Conservation (phyloP, 73 alveolate genomes). For the Paramecium sonneborni region DNA sequence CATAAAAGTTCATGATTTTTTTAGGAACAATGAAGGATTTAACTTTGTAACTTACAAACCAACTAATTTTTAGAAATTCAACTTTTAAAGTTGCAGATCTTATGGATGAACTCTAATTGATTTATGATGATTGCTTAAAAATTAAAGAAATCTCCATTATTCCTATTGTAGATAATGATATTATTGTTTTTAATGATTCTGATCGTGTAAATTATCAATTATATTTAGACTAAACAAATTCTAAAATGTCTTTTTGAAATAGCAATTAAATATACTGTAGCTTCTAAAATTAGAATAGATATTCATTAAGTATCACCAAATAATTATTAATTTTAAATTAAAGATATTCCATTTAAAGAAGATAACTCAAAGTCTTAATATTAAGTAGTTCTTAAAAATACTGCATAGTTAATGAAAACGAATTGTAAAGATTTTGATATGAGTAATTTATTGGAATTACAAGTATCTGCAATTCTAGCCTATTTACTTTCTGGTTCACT, state of each 20-base stretch:
- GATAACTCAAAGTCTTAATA: background rate
- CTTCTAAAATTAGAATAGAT: background rate
- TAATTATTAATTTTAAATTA: background rate
- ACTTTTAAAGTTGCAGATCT: background rate
- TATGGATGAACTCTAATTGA: conserved; percentile 5
- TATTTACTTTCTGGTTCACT: background rate
- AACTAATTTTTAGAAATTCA: background rate
- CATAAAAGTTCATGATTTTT: conserved; percentile 23
- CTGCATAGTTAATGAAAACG: background rate
- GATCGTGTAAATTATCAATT: background rate
- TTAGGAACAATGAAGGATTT: conserved; percentile 8
- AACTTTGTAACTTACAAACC: background rate
- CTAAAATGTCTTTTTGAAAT: conserved; percentile 25
- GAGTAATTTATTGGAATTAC: background rate
- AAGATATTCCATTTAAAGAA: conserved; percentile 23
- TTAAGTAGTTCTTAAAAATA: background rate
- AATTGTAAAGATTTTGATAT: conserved; percentile 46
- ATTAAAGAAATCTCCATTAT: background rate
- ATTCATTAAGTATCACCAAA: conserved; percentile 27
- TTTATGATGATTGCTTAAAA: conserved; percentile 42
- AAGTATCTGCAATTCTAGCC: background rate
- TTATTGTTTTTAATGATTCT: background rate
- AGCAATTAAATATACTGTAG: background rate
- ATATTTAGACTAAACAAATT: conserved; percentile 21
- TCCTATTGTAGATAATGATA: background rate